These are phyloP conservation scores for Thermothielavioides terrestris DNA, from an alignment of 495 filamentous ascomycete species.

Conservation along the genomic window DNA sequence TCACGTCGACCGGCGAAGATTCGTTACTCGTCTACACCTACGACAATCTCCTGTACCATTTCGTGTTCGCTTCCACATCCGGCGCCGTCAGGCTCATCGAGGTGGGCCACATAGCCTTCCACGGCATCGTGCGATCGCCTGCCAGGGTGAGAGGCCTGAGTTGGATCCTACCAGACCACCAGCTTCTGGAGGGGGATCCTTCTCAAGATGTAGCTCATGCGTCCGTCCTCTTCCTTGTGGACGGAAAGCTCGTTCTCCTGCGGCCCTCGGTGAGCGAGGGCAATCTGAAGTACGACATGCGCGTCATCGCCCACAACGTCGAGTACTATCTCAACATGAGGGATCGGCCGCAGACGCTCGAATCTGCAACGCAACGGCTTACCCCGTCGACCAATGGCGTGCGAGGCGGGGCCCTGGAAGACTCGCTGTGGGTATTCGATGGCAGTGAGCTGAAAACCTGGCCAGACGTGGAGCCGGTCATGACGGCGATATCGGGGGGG, in stretches of 20 bases:
- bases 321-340: slow-evolving; percentile 91
- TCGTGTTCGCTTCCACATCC: slow-evolving; percentile 65
- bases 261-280: slow-evolving; percentile 72
- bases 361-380: slow-evolving; percentile 16
- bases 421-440: slow-evolving; percentile 94
- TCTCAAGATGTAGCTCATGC: slow-evolving; percentile 94
- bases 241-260: slow-evolving; percentile 88
- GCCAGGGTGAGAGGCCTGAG: slow-evolving; percentile 85
- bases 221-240: slow-evolving; percentile 87
- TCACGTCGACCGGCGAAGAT: slow-evolving; percentile 83
- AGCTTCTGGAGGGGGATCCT: slow-evolving; percentile 84
- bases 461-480: slow-evolving; percentile 83
- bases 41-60: slow-evolving; percentile 93
- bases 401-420: slow-evolving; percentile 52
- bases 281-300: slow-evolving; percentile 95
- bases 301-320: slow-evolving; percentile 86
- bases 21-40: slow-evolving; percentile 94
- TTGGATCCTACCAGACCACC: slow-evolving; percentile 91
- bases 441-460: slow-evolving; percentile 75
- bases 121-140: slow-evolving; percentile 91
- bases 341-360: slow-evolving; percentile 55
- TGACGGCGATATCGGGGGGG: slow-evolving; percentile 57
- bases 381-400: slow-evolving; percentile 19
- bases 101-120: slow-evolving; percentile 92
- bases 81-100: slow-evolving; percentile 69